Evolutionary conservation across 2,329 filamentous ascomycete genomes (phyloP), one percentile per base, ranked within the genome.

Genomic region (Apiospora saccharicola): DNA sequence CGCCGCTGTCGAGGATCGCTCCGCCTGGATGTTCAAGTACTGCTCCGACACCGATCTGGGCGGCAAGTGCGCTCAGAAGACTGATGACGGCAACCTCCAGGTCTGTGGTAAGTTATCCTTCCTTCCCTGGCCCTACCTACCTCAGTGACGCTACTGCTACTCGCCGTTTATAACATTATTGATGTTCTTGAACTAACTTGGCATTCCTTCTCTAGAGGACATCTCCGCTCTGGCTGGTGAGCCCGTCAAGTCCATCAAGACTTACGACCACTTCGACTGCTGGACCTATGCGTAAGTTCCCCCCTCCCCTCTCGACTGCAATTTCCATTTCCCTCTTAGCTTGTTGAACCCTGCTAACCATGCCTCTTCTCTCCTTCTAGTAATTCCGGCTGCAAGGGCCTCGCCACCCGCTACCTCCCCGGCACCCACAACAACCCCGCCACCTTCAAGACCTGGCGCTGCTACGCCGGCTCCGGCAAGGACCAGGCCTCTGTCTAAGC

Each of bases 211-310:
- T 41, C 16, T 41, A 64, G 57, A 64, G 57, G 22, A 64, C 22
- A 8, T 64, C 19, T 4, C 30, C 0, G 34, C 30, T 22, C 10
- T 37, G 4, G 34, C 19, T n/a, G 57, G 57, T 3, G 22, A 19
- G 4, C 3, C n/a, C 19, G 22, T n/a, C 34, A 64, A 64, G 34
- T 64, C 57, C 19, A 14, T 64, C 57, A 41, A 41, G 57, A 64
- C 57, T 10, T 64, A 4, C 19, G 4, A 16, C 12, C 10, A 5
- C 19, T 64, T 64, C 57, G 57, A 64, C 57, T 64, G 57, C 57
- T 64, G 57, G 57, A 64, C 57, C 57, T 64, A 64, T 34, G n/a
- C 19, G 57, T 64, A 41, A 64, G 57, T 64, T n/a, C 14, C 14
- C 16, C 7, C 3, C 22, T 22, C 10, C 6, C 4, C 14, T 0